Evolutionary conservation across 2,329 filamentous ascomycete genomes (phyloP).

Genomic region (Kalaharituber pfeilii): DNA sequence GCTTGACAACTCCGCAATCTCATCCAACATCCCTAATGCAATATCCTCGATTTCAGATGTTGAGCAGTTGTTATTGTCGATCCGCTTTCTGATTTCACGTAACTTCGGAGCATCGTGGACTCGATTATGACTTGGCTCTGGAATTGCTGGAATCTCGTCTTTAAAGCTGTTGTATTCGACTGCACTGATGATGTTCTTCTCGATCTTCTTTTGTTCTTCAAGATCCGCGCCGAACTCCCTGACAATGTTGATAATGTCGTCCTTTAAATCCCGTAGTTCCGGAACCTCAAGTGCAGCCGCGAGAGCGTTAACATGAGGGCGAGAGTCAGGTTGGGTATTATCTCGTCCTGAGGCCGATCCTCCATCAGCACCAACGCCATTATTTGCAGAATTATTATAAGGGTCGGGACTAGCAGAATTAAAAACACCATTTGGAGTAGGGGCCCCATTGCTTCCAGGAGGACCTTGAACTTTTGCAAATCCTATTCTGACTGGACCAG

Average conservation of each 20-base stretch:
- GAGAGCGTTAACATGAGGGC: conserved; percentile 28
- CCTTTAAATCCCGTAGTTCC: conserved; percentile 57
- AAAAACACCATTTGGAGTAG: conserved; percentile 71
- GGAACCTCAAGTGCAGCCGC: conserved; percentile 47
- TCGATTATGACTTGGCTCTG: conserved; percentile 73
- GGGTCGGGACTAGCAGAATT: conserved; percentile 85
- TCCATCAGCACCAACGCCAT: conserved; percentile 26
- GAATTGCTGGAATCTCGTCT: conserved; percentile 73
- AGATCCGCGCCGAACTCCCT: conserved; percentile 71
- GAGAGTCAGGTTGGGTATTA: conserved; percentile 24
- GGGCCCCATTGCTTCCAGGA: conserved; percentile 52
- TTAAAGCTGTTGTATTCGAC: conserved; percentile 56
- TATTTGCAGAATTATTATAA: conserved; percentile 36
- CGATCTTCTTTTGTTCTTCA: conserved; percentile 58
- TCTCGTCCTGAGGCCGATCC: conserved; percentile 25
- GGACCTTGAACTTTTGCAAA: conserved; percentile 91
- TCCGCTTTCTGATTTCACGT: conserved; percentile 88
- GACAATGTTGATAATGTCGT: conserved; percentile 71
- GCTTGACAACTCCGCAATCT: conserved; percentile 71
- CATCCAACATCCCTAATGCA: conserved; percentile 83
- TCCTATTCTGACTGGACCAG: conserved; percentile 84
- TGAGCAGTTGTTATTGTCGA: conserved; percentile 82
- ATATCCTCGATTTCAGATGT: conserved; percentile 81
- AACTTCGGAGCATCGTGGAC: conserved; percentile 88
- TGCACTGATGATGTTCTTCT: conserved; percentile 54